Conservation (phyloP, 129 eudicot species). For the Daucus carota region DNA sequence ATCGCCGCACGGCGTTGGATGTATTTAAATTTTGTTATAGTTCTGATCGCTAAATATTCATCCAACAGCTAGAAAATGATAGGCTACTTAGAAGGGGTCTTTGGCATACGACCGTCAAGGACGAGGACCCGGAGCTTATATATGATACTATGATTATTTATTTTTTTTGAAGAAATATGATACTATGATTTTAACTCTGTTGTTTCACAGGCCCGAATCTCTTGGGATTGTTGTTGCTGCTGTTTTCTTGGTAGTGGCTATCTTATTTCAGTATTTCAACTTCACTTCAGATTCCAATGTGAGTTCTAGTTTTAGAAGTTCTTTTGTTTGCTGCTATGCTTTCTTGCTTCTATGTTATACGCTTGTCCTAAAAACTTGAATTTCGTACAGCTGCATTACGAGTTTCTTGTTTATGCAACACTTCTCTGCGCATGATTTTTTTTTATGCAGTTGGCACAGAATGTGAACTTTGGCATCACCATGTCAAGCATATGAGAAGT, state of each 20-base stretch:
- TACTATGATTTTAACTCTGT: background rate
- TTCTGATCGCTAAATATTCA: too few relatives aligned
- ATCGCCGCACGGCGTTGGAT: too few relatives aligned
- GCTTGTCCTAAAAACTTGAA: too few relatives aligned
- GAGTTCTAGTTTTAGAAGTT: conserved; percentile 25
- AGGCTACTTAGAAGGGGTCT: too few relatives aligned
- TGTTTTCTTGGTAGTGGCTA: conserved; percentile 82
- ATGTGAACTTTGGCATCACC: background rate
- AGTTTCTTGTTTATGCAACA: background rate
- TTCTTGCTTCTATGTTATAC: background rate
- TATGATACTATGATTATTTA: too few relatives aligned
- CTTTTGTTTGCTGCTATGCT: background rate
- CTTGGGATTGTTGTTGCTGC: conserved; percentile 83
- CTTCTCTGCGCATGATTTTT: background rate
- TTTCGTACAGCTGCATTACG: background rate
- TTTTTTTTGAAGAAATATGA: too few relatives aligned
- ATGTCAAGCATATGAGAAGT: background rate
- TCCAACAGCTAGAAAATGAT: too few relatives aligned
- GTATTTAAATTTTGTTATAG: too few relatives aligned
- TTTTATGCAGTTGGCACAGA: background rate
- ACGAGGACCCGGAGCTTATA: too few relatives aligned
- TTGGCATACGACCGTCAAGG: too few relatives aligned
- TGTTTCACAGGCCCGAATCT: conserved; percentile 84
- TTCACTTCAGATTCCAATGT: conserved; percentile 80
- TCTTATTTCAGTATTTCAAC: conserved; percentile 76